Percentiles rank a stretch among this genome's conserved stretches.
Evolutionary conservation across 257 asterid genomes (phyloP).

Genomic region (Leonotis leonurus): DNA sequence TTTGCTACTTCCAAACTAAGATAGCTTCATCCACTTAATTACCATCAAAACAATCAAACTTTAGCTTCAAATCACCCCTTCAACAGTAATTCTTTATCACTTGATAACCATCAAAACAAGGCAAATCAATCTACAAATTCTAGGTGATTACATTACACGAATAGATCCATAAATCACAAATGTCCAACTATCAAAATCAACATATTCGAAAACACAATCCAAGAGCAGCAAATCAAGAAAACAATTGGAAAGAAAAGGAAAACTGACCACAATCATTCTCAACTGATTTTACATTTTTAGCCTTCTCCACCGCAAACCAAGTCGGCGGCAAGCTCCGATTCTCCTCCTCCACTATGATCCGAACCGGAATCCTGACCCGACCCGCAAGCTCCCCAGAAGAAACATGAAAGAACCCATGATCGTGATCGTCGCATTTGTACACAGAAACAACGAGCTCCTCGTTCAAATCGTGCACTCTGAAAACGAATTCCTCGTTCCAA

Average conservation of each 20-base stretch:
- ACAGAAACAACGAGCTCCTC: constrained; percentile 60
- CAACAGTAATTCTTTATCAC: too few relatives aligned
- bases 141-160: not conserved
- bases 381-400: constrained; percentile 47
- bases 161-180: not conserved
- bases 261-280: constrained; percentile 51
- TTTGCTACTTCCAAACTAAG: not conserved
- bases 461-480: constrained; percentile 54
- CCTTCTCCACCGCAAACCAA: constrained; percentile 62
- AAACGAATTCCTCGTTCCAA: constrained; percentile 89
- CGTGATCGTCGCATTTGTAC: constrained; percentile 36
- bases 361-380: constrained; percentile 62
- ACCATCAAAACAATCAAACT: constrained; percentile 1
- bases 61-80: too few relatives aligned
- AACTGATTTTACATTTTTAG: constrained; percentile 34
- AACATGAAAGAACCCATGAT: constrained; percentile 46
- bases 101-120: not conserved
- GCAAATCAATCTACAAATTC: not conserved
- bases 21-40: not conserved
- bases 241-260: not conserved
- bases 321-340: constrained; percentile 63
- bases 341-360: constrained; percentile 60
- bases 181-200: not conserved
- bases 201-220: not conserved
- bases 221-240: not conserved